These are phyloP conservation scores for Talaromyces verruculosus DNA, from an alignment of 2,329 filamentous ascomycete genomes.

Conservation along the genomic window DNA sequence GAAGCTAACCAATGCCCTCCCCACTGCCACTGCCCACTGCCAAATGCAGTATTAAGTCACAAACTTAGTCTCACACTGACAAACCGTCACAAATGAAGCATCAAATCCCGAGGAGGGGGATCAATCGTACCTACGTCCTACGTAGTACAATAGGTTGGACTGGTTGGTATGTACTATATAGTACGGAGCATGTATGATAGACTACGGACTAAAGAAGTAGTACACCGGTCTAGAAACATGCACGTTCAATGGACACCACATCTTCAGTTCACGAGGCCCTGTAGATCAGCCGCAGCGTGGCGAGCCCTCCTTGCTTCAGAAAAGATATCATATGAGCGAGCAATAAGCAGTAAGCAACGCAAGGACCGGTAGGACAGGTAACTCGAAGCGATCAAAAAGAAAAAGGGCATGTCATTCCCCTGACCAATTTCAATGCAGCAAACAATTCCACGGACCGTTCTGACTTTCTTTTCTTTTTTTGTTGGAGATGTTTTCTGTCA, in stretches of 20 bases:
- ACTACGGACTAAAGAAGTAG: neutral
- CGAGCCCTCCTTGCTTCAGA: neutral
- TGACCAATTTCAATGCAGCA: neutral
- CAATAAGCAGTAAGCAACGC: neutral
- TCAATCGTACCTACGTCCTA: neutral
- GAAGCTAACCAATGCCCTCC: neutral
- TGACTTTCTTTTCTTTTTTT: conserved; percentile 1
- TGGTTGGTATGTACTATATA: neutral
- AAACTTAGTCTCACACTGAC: neutral
- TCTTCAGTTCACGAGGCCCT: conserved; percentile 12
- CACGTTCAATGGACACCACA: neutral
- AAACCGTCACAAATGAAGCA: neutral
- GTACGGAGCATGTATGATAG: neutral
- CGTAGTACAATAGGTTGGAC: neutral
- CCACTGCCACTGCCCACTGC: neutral
- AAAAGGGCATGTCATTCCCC: neutral
- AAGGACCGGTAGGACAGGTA: neutral
- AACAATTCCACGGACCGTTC: conserved; percentile 1
- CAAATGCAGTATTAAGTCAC: neutral
- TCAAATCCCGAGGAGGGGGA: conserved; percentile 2
- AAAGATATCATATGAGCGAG: neutral
- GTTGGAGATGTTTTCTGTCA: neutral
- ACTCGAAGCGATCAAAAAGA: neutral
- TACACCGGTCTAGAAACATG: conserved; percentile 13
- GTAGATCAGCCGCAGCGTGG: conserved; percentile 19